These are phyloP conservation scores for Pinus tabuliformis DNA, from an alignment of 75 land plant genomes.

Conservation along the genomic window DNA sequence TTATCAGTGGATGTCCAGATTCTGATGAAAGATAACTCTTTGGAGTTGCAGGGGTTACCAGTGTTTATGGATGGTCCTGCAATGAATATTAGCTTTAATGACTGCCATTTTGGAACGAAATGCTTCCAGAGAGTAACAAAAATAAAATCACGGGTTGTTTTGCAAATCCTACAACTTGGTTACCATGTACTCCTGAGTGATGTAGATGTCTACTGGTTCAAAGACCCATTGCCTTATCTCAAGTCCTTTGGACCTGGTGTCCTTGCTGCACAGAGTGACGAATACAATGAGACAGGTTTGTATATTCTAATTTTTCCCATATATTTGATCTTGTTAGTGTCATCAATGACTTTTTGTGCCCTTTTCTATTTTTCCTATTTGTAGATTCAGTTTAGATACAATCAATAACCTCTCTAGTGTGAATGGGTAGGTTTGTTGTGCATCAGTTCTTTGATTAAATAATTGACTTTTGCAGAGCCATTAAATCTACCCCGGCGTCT, in stretches of 20 bases:
- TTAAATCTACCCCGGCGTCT: slow-evolving; percentile 77
- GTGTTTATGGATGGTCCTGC: slow-evolving; percentile 50
- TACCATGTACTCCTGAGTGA: slow-evolving; percentile 91
- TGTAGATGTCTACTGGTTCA: slow-evolving; percentile 98
- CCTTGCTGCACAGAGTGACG: slow-evolving; percentile 84
- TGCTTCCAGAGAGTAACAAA: slow-evolving; percentile 93
- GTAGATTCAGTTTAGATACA: not conserved
- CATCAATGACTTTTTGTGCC: not conserved
- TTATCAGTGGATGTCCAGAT: not conserved
- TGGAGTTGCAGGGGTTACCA: slow-evolving; percentile 76
- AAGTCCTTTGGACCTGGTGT: slow-evolving; percentile 62
- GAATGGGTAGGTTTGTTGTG: not conserved
- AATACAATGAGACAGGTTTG: slow-evolving; percentile 70
- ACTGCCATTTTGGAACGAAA: slow-evolving; percentile 93
- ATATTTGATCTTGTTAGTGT: not conserved
- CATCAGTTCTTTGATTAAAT: not conserved
- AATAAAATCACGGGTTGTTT: slow-evolving; percentile 84
- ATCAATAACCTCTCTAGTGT: not conserved
- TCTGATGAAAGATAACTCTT: slow-evolving; percentile 8
- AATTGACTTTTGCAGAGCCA: slow-evolving; percentile 54
- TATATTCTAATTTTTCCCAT: not conserved
- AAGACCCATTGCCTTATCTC: slow-evolving; percentile 67
- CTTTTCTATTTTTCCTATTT: not conserved
- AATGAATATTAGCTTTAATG: slow-evolving; percentile 74
- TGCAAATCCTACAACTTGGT: slow-evolving; percentile 72